phyloP scores from a whole-genome alignment of 2,329 filamentous ascomycete genomes.

The Pseudophaeomoniella oleicola region DNA sequence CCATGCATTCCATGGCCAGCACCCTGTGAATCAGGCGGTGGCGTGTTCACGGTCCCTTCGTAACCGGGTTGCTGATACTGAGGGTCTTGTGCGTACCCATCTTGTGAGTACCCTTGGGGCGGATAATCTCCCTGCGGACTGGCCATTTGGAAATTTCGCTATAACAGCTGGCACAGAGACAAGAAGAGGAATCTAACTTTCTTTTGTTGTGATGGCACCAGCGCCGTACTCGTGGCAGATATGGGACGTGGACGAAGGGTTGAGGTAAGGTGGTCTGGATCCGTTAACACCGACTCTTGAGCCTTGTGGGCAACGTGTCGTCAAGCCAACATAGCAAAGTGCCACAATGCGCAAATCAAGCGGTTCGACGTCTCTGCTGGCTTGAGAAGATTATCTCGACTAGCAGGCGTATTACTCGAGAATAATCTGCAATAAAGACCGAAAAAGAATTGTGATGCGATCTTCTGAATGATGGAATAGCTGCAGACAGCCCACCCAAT shows the following conservation, averaged over 20 bases:
- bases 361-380: too few species aligned
- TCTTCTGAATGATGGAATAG: background rate
- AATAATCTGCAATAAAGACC: too few species aligned
- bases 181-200: conserved; percentile 2
- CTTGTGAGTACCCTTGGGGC: conserved; percentile 25
- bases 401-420: too few species aligned
- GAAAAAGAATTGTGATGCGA: background rate
- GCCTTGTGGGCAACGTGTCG: background rate
- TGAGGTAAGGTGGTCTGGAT: conserved; percentile 1
- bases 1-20: conserved; percentile 13
- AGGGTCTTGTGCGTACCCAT: conserved; percentile 30
- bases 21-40: conserved; percentile 11
- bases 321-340: background rate
- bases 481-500: background rate
- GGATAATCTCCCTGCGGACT: conserved; percentile 37
- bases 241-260: conserved; percentile 3
- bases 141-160: conserved; percentile 24
- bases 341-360: too few species aligned
- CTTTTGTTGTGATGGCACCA: conserved; percentile 4
- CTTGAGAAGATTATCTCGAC: too few species aligned
- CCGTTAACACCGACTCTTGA: background rate
- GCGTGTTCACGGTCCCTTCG: conserved; percentile 19
- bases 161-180: background rate
- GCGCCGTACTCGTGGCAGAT: conserved; percentile 6
- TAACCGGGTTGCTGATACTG: conserved; percentile 22